Evolutionary conservation across 306 rosid species (phyloP).

Genomic region (Corylus americana): DNA sequence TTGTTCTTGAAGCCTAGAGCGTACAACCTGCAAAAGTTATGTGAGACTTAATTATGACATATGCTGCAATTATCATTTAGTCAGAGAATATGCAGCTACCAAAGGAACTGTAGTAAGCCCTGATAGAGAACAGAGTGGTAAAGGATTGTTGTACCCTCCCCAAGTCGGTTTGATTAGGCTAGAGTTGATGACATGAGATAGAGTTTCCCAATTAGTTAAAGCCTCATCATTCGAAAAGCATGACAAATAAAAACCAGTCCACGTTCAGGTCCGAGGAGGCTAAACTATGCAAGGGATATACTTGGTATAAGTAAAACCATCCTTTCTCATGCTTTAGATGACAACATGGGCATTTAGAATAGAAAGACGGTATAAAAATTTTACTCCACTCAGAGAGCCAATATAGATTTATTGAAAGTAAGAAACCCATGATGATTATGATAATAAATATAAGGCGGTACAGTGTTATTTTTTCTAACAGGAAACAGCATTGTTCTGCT

Average conservation of each 20-base stretch:
- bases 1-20: constrained; percentile 89
- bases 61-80: not conserved
- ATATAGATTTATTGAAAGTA: not conserved
- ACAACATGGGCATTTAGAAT: not conserved
- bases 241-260: not conserved
- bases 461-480: not conserved
- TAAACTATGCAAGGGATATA: not conserved
- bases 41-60: not conserved
- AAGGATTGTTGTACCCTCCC: not conserved
- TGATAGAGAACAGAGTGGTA: not conserved
- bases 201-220: not conserved
- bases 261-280: not conserved
- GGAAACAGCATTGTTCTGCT: not conserved
- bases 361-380: not conserved
- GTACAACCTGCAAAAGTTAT: constrained; percentile 61
- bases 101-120: not conserved
- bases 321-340: not conserved
- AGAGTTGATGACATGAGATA: not conserved
- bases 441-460: not conserved
- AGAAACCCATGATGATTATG: not conserved
- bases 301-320: not conserved
- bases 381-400: not conserved
- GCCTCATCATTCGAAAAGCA: not conserved
- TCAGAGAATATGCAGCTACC: not conserved
- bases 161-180: not conserved